Evolutionary conservation across 2,329 filamentous ascomycete genomes (phyloP).

Genomic region (Apiospora malaysiana): DNA sequence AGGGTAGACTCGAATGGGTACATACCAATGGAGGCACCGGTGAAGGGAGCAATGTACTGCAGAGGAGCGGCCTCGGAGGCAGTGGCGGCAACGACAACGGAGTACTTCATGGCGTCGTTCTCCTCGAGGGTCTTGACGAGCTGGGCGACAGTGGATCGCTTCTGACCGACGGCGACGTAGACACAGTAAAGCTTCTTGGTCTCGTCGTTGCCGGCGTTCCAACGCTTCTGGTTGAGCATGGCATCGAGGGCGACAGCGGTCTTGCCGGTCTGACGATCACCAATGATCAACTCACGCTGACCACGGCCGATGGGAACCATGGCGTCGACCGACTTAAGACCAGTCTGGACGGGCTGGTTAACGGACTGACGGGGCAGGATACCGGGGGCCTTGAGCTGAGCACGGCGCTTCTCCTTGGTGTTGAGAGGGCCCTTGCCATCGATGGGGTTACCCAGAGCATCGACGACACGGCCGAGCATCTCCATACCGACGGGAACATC

Average conservation of each 20-base stretch:
- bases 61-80: constrained; percentile 96
- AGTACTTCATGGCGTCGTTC: constrained; percentile 99
- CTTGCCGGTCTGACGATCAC: constrained; percentile 99
- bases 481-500: constrained; percentile 93
- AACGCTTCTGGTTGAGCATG: constrained; percentile 99
- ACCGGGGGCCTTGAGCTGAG: constrained; percentile 98
- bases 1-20: neutral
- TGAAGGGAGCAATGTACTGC: constrained; percentile 94
- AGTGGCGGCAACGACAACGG: constrained; percentile 89
- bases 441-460: constrained; percentile 98
- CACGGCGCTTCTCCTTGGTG: constrained; percentile 89
- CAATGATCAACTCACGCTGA: constrained; percentile 99
- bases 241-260: constrained; percentile 97
- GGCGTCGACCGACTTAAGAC: constrained; percentile 98
- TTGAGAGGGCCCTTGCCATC: constrained; percentile 99
- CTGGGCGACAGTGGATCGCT: constrained; percentile 98
- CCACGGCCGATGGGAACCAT: constrained; percentile 99
- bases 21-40: constrained; percentile 56
- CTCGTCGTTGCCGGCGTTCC: constrained; percentile 89
- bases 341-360: constrained; percentile 98
- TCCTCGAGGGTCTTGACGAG: constrained; percentile 99
- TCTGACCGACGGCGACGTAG: constrained; percentile 99
- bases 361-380: constrained; percentile 97
- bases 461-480: constrained; percentile 96
- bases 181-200: constrained; percentile 99